phyloP scores from a whole-genome alignment of 2,329 filamentous ascomycete species.

The Neurospora sp. region DNA sequence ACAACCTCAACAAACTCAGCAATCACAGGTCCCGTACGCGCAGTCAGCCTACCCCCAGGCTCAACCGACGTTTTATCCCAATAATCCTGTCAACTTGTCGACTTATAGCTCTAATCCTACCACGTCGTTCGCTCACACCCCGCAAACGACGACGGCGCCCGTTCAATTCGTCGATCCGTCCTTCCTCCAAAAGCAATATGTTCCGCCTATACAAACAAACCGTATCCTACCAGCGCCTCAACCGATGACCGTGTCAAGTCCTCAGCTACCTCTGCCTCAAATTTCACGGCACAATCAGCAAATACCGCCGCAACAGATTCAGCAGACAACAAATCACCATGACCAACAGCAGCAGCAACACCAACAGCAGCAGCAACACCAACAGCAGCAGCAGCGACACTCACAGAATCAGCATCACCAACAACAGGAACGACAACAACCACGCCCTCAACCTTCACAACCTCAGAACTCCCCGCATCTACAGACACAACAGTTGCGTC shows the following conservation, averaged over 20 bases:
- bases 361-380: background rate
- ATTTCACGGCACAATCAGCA: background rate
- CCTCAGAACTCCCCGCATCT: constrained; percentile 4
- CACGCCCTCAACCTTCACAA: constrained; percentile 2
- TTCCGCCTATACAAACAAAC: constrained; percentile 9
- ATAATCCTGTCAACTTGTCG: constrained; percentile 12
- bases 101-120: constrained; percentile 14
- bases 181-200: constrained; percentile 13
- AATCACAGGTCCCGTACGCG: constrained; percentile 13
- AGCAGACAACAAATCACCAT: constrained; percentile 3
- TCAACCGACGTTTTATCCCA: constrained; percentile 15
- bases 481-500: constrained; percentile 6
- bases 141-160: constrained; percentile 11
- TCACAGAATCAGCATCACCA: constrained; percentile 2
- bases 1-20: constrained; percentile 14
- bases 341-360: constrained; percentile 13
- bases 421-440: background rate
- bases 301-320: constrained; percentile 2
- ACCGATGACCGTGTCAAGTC: constrained; percentile 16
- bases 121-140: constrained; percentile 2
- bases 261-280: constrained; percentile 5
- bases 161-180: constrained; percentile 22
- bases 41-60: constrained; percentile 16
- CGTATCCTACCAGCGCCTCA: constrained; percentile 11
- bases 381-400: constrained; percentile 2